phyloP scores from a whole-genome alignment of 164 flowering plant genomes.

The Warburgia ugandensis region DNA sequence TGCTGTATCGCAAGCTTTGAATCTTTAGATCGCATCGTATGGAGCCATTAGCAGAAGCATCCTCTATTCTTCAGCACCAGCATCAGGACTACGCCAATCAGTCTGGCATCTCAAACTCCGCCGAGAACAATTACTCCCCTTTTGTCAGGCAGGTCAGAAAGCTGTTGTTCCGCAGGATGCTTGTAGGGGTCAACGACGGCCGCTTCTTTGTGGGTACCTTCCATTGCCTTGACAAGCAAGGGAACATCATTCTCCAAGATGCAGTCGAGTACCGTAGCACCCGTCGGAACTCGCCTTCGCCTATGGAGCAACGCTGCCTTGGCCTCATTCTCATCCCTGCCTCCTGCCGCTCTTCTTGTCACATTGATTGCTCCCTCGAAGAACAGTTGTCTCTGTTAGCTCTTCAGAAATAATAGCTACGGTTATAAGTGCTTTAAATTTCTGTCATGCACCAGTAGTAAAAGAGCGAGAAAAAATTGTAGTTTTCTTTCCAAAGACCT shows the following conservation, averaged over 20 bases:
- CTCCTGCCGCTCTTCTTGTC: constrained; percentile 72
- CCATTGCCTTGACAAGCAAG: constrained; percentile 94
- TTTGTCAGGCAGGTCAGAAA: constrained; percentile 17
- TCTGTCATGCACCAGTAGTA: too few species aligned
- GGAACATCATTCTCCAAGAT: constrained; percentile 90
- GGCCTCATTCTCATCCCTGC: constrained; percentile 86
- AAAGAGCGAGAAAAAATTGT: too few species aligned
- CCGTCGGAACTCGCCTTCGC: constrained; percentile 55
- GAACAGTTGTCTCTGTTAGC: constrained; percentile 61
- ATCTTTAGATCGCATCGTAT: too few species aligned
- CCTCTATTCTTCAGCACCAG: background rate
- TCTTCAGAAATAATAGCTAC: constrained; percentile 28
- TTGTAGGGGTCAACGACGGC: constrained; percentile 18
- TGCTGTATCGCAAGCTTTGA: too few species aligned
- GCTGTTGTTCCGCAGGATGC: constrained; percentile 19
- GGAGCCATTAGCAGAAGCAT: background rate
- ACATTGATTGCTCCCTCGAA: constrained; percentile 64
- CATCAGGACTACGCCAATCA: background rate
- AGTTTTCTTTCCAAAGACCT: too few species aligned
- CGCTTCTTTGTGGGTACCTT: constrained; percentile 49
- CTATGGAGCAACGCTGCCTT: constrained; percentile 78
- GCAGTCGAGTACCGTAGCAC: constrained; percentile 79
- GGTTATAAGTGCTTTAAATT: too few species aligned
- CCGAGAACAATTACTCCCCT: background rate
- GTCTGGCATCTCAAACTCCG: background rate